A percentile compares a stretch with the other conserved stretches of the same genome.
Conservation (phyloP, 2,329 filamentous ascomycete genomes). For the Mariannaea elegans region DNA sequence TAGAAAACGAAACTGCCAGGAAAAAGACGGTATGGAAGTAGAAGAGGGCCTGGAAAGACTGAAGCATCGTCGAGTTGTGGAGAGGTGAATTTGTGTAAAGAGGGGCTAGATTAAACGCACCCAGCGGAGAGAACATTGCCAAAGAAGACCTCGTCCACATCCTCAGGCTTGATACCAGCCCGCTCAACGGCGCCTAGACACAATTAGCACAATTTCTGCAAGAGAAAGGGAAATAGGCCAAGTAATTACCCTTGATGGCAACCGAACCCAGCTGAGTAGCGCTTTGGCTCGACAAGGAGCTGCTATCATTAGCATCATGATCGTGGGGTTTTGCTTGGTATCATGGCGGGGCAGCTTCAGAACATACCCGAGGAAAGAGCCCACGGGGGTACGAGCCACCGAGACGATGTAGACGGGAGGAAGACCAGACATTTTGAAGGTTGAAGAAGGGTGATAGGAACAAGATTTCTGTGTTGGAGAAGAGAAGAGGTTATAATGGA, state of each 20-base stretch:
- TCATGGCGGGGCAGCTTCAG: conserved; percentile 5
- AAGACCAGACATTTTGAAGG: conserved; percentile 74
- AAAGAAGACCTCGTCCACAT: conserved; percentile 97
- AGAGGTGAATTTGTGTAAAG: conserved; percentile 10
- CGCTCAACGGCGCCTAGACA: conserved; percentile 78
- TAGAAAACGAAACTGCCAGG: conserved; percentile 15
- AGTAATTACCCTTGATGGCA: conserved; percentile 83
- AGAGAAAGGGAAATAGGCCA: not conserved
- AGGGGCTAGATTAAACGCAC: conserved; percentile 58
- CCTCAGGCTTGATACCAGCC: conserved; percentile 85
- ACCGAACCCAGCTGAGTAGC: conserved; percentile 88
- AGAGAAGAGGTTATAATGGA: not conserved
- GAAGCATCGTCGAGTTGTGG: not conserved
- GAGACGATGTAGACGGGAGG: conserved; percentile 97
- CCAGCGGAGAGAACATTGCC: conserved; percentile 98
- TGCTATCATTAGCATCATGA: conserved; percentile 50
- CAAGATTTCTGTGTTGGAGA: conserved; percentile 16
- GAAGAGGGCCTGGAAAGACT: not conserved
- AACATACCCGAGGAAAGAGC: conserved; percentile 88
- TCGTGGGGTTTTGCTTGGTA: not conserved
- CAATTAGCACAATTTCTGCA: conserved; percentile 1
- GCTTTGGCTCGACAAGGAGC: conserved; percentile 86
- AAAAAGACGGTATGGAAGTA: not conserved
- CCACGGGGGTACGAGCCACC: conserved; percentile 87
- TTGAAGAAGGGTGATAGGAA: conserved; percentile 19